phyloP scores from a whole-genome alignment of 352 stramenopile genomes.

The Plasmopara halstedii region DNA sequence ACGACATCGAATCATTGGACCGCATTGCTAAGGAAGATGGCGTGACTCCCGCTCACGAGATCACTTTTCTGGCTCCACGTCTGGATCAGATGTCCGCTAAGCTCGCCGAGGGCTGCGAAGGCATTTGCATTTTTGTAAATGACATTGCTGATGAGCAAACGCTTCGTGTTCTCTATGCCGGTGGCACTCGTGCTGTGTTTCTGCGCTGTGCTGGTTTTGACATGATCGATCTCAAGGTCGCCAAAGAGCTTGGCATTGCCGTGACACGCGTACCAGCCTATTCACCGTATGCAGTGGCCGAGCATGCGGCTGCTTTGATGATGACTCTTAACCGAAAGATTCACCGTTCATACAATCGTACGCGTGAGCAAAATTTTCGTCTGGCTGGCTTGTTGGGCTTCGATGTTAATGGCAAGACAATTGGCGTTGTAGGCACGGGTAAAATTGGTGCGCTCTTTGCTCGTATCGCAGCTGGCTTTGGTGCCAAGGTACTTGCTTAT shows the following conservation, averaged over 20 bases:
- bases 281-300: constrained; percentile 68
- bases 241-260: constrained; percentile 48
- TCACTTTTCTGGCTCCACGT: constrained; percentile 47
- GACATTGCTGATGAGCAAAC: constrained; percentile 54
- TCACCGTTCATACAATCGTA: constrained; percentile 64
- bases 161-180: constrained; percentile 39
- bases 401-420: constrained; percentile 64
- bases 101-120: constrained; percentile 48
- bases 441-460: constrained; percentile 36
- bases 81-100: constrained; percentile 38
- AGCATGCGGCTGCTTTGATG: constrained; percentile 66
- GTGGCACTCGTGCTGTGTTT: constrained; percentile 52
- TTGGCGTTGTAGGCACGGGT: constrained; percentile 51
- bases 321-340: constrained; percentile 78
- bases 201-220: constrained; percentile 76
- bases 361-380: constrained; percentile 66
- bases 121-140: constrained; percentile 80
- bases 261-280: constrained; percentile 68
- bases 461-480: constrained; percentile 28
- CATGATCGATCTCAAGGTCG: constrained; percentile 60
- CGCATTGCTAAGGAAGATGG: constrained; percentile 29
- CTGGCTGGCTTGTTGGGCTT: constrained; percentile 51
- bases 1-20: constrained; percentile 60
- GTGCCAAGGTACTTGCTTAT: constrained; percentile 50
- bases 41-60: constrained; percentile 33